These are phyloP conservation scores for Neofusicoccum laricinum DNA, from an alignment of 2,329 filamentous ascomycete genomes.

Conservation along the genomic window DNA sequence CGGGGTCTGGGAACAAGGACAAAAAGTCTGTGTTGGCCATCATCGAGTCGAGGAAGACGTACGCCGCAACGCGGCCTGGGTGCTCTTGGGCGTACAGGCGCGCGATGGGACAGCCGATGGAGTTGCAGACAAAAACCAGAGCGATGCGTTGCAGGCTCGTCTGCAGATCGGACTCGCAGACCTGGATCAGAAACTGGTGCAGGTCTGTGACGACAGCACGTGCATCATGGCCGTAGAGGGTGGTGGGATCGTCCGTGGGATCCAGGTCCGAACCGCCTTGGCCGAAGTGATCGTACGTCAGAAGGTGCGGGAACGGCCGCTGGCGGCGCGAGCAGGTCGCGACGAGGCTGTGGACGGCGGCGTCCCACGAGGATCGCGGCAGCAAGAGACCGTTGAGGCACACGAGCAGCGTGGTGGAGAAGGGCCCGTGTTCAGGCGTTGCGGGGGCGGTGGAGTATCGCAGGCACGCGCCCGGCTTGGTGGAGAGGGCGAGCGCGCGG, in stretches of 20 bases:
- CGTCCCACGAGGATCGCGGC: slow-evolving; percentile 39
- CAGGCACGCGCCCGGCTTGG: slow-evolving; percentile 22
- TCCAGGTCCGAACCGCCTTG: slow-evolving; percentile 54
- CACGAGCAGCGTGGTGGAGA: slow-evolving; percentile 38
- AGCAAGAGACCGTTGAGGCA: slow-evolving; percentile 46
- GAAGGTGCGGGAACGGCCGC: slow-evolving; percentile 40
- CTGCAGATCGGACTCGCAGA: slow-evolving; percentile 35
- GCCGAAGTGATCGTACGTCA: slow-evolving; percentile 59
- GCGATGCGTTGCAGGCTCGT: slow-evolving; percentile 32
- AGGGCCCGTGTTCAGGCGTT: slow-evolving; percentile 21
- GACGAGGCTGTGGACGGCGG: slow-evolving; percentile 30
- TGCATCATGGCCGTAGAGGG: slow-evolving; percentile 49
- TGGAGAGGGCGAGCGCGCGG: slow-evolving; percentile 26
- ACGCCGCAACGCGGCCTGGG: slow-evolving; percentile 44
- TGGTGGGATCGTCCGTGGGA: slow-evolving; percentile 27
- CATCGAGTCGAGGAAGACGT: slow-evolving; percentile 56
- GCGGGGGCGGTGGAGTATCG: slow-evolving; percentile 8
- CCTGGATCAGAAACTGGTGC: slow-evolving; percentile 42
- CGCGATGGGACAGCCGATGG: slow-evolving; percentile 52
- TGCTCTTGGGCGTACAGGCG: slow-evolving; percentile 52
- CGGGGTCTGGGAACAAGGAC: slow-evolving; percentile 55
- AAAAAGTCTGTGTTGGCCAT: slow-evolving; percentile 58
- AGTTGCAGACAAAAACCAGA: slow-evolving; percentile 51
- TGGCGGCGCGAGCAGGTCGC: slow-evolving; percentile 25
- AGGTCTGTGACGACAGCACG: slow-evolving; percentile 45